Percentiles rank a stretch among this genome's conserved stretches.
Conservation (phyloP, 129 eudicot genomes). For the Sambucus nigra region DNA sequence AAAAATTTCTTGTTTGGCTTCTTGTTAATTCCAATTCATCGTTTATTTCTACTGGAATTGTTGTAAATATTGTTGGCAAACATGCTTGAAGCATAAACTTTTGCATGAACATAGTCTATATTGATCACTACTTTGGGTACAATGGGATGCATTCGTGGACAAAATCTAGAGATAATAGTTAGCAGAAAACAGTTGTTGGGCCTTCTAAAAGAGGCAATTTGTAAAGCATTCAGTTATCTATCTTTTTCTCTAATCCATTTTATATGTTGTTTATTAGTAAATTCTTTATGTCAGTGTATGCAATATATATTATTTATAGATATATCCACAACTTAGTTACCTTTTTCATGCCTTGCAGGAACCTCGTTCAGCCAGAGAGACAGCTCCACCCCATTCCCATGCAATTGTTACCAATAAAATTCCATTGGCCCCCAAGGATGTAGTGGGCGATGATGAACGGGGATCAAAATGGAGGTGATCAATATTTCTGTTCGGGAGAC, state of each 20-base stretch:
- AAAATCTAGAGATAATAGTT: no score
- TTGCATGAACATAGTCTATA: no score
- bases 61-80: not conserved
- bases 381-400: constrained; percentile 24
- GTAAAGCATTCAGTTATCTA: not conserved
- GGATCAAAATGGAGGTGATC: constrained; percentile 33
- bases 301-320: not conserved
- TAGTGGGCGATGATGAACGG: constrained; percentile 18
- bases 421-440: constrained; percentile 8
- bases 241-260: not conserved
- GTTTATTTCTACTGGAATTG: not conserved
- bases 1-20: not conserved
- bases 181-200: no score
- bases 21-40: not conserved
- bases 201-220: no score
- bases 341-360: constrained; percentile 36
- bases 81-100: not conserved
- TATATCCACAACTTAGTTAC: not conserved
- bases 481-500: constrained; percentile 7
- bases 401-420: constrained; percentile 22
- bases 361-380: constrained; percentile 44
- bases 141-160: no score
- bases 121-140: no score
- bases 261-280: not conserved
- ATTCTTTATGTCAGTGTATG: not conserved